phyloP scores from a whole-genome alignment of 2,329 filamentous ascomycete genomes.

The Botrytis fabae region DNA sequence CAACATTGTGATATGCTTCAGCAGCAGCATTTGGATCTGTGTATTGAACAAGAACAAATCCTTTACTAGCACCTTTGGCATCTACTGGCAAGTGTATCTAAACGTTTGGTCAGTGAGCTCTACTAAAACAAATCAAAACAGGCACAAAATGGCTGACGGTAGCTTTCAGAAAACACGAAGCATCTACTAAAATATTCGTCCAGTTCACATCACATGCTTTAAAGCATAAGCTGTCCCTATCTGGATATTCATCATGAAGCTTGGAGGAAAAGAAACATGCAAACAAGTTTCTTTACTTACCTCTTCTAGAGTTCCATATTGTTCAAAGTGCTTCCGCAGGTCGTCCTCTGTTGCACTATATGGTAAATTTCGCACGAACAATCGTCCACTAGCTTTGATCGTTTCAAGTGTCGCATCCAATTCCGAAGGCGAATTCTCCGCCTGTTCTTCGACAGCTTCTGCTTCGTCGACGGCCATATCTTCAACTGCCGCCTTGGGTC shows the following conservation, averaged over 20 bases:
- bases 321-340: constrained; percentile 67
- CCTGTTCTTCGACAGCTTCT: constrained; percentile 34
- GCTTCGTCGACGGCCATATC: constrained; percentile 25
- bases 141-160: constrained; percentile 32
- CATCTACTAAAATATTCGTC: constrained; percentile 99
- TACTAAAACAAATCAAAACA: constrained; percentile 23
- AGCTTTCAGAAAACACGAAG: constrained; percentile 74
- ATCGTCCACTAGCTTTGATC: constrained; percentile 70
- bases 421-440: constrained; percentile 35
- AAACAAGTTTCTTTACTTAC: constrained; percentile 56
- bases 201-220: constrained; percentile 86
- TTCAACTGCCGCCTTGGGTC: constrained; percentile 26
- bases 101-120: constrained; percentile 42
- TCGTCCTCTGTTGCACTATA: constrained; percentile 79
- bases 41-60: constrained; percentile 86
- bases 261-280: constrained; percentile 27
- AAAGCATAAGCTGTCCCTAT: constrained; percentile 99
- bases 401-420: constrained; percentile 51
- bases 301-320: constrained; percentile 79
- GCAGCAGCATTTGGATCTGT: constrained; percentile 70
- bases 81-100: constrained; percentile 87
- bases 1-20: constrained; percentile 74
- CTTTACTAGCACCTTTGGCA: constrained; percentile 74
- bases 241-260: constrained; percentile 90
- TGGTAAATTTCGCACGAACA: constrained; percentile 87